Base-by-base conservation (phyloP, 306 rosid genomes). In the Rosa multiflora region DNA sequence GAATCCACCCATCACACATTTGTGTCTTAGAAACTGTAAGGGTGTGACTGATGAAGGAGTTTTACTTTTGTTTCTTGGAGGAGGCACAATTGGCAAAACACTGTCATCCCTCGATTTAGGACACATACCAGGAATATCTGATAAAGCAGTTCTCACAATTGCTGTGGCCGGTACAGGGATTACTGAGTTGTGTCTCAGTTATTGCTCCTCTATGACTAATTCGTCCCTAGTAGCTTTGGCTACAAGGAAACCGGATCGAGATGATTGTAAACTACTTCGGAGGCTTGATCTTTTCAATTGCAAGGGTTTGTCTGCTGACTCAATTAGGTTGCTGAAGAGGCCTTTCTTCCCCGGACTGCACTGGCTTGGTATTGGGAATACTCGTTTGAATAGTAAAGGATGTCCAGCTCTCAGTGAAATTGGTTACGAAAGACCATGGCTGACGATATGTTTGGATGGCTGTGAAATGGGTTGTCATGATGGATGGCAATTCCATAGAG, bases 381-480 rank as follows among this genome's bases (percentile, higher is more conserved):
- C 86, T 48, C 68, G 26, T 48, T 40, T 83, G 42, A 40, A 26
- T 29, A n/a, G 68, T 42, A 14, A 78, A 44, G 77, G 59, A 48
- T 17, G 63, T 69, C 73, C 14, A 47, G n/a, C 17, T 74, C 49
- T 78, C 17, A 46, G 53, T 32, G 77, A 78, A 21, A 67, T 78
- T 49, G 70, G 79, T 51, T 12, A 1, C 3, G 44, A 59, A 61
- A 78, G 67, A 58, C 80, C 73, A 48, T 78, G 80, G 83, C 70
- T 78, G 77, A 74, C 82, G 23, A 8, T 83, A 40, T 83, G 86
- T 83, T 29, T 32, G 59, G 82, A 78, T 43, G 80, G 82, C 51
- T 78, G 83, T 74, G 86, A 83, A 78, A 72, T 83, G 69, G 86
- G 86, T 29, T 83, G 86, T 59, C 70, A 83, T 58, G 86, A 83